Base-by-base conservation (phyloP, 805 yeast species). In the Pichia scutulata region DNA sequence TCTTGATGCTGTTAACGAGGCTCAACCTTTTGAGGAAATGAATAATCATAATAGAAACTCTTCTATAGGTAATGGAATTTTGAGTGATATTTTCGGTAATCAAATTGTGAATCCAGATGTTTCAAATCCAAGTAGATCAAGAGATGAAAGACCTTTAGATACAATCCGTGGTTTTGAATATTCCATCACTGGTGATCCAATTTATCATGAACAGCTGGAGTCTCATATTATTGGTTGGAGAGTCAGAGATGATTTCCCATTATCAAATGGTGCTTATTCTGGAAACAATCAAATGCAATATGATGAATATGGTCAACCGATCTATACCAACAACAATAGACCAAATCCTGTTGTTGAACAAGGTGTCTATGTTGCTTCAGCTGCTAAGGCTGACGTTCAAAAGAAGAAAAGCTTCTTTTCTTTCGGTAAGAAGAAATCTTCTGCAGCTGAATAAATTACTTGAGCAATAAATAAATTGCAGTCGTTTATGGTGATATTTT, bases 81-180 rank as follows among this genome's bases (percentile, higher is more conserved):
- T 81, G 60, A 79, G 78, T 58, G 99, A 93, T 66, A 81, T 88
- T 41, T 92, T 90, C 66, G 99, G 99, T 21, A 78, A 78, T 52
- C 80, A 84, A 7, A 93, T 93, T 60, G 64, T 63, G 3, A 80
- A 80, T 55, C 86, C 95, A 8, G 99, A 93, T 65, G 75, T 85
- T 58, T 88, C 96, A 39, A 93, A 93, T 64, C 99, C 99, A 26
- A 83, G 97, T 7, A 78, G 99, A 61, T 70, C 86, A 21, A 80
- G 99, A 68, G 92, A 90, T 66, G 99, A 93, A 70, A 80, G 99
- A 61, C 99, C 99, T 4, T 72, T 93, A 60, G 99, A 95, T 67
- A 93, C 99, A 2, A 90, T 93, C 61, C 77, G 98, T 59, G 76
- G 87, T 6, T 93, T 93, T 68, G 98, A 93, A 72, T 93, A 84